phyloP scores from a whole-genome alignment of 106 monocot genomes.

The Hemerocallis citrina region DNA sequence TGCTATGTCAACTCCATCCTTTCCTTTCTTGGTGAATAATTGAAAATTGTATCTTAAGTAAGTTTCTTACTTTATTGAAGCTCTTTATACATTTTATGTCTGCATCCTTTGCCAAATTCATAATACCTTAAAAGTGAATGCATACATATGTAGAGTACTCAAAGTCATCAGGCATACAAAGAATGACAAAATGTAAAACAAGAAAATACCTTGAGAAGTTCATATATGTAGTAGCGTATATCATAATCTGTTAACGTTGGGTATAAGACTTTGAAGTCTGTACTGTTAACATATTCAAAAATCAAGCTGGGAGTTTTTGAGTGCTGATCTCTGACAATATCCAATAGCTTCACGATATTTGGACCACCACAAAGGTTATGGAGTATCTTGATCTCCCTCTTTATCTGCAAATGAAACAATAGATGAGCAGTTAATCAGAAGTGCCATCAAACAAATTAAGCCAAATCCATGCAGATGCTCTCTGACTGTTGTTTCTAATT shows the following conservation, averaged over 20 bases:
- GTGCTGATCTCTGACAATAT: conserved; percentile 85
- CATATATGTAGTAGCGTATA: conserved; percentile 87
- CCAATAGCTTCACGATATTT: conserved; percentile 74
- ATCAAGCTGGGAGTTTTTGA: conserved; percentile 88
- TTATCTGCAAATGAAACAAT: conserved; percentile 47
- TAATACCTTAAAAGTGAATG: no score
- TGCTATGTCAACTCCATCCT: no score
- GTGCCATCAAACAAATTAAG: neutral
- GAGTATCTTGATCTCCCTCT: conserved; percentile 89
- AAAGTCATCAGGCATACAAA: no score
- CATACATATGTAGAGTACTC: no score
- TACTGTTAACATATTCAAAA: conserved; percentile 87
- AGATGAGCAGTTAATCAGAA: neutral
- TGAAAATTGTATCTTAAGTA: no score
- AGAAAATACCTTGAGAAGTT: conserved; percentile 67
- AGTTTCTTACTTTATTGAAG: no score
- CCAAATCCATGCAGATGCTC: no score
- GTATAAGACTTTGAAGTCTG: conserved; percentile 77
- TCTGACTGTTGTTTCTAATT: neutral
- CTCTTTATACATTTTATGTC: no score
- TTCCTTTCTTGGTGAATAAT: no score
- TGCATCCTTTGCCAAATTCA: no score
- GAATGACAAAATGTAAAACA: no score
- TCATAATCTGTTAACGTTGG: conserved; percentile 86
- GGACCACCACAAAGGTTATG: conserved; percentile 91